Percentiles rank a stretch among this genome's conserved stretches.
These are phyloP conservation scores for Phoma sp. DNA, from an alignment of 2,329 filamentous ascomycete genomes.

Conservation along the genomic window DNA sequence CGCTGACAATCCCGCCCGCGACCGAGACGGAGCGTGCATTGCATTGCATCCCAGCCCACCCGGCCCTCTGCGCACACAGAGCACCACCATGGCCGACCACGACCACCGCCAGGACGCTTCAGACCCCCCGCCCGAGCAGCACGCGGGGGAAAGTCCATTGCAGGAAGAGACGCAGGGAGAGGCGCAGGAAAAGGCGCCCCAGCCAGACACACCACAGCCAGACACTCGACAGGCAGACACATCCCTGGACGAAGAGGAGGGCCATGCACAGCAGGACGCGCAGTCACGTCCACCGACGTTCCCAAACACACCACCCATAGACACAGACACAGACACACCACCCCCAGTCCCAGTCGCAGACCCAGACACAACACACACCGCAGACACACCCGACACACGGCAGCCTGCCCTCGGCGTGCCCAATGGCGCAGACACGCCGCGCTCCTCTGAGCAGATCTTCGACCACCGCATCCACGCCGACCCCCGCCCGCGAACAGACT, in stretches of 20 bases:
- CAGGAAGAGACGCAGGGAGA: background rate
- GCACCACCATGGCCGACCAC: slow-evolving; percentile 46
- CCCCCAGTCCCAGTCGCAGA: background rate
- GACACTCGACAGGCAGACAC: no score
- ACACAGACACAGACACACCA: slow-evolving; percentile 15
- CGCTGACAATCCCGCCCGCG: slow-evolving; percentile 16
- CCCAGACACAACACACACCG: slow-evolving; percentile 10
- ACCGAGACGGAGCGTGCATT: slow-evolving; percentile 9
- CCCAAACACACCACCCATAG: background rate
- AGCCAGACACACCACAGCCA: background rate
- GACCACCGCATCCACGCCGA: slow-evolving; percentile 37
- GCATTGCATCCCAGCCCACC: slow-evolving; percentile 19
- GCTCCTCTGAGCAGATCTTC: slow-evolving; percentile 44
- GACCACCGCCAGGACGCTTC: slow-evolving; percentile 1
- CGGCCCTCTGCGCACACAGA: slow-evolving; percentile 5
- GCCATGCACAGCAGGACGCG: background rate
- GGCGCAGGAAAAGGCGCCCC: background rate
- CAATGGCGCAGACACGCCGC: slow-evolving; percentile 35
- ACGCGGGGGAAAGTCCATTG: background rate
- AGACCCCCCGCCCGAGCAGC: slow-evolving; percentile 11
- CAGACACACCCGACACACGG: background rate
- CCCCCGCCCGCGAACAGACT: slow-evolving; percentile 62
- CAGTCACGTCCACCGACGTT: no score
- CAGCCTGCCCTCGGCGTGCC: slow-evolving; percentile 33
- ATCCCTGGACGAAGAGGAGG: background rate